phyloP scores from a whole-genome alignment of 1,284 basidiomycete species.

The Naganishia albida region DNA sequence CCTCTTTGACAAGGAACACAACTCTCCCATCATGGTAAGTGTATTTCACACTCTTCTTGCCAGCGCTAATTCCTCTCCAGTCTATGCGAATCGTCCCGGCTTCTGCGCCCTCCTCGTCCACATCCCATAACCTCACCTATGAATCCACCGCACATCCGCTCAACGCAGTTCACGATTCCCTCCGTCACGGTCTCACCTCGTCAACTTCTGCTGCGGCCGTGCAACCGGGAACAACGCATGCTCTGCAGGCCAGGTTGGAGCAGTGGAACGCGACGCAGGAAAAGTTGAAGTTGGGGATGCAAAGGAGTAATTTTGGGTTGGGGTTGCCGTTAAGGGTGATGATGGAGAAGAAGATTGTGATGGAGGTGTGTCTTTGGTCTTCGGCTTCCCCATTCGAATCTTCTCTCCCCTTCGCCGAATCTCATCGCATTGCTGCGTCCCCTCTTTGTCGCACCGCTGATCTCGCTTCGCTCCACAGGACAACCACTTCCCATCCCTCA shows the following conservation, averaged over 20 bases:
- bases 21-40: background rate
- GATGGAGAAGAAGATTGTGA: constrained; percentile 91
- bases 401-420: background rate
- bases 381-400: constrained; percentile 33
- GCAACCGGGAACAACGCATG: constrained; percentile 38
- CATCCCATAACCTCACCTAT: constrained; percentile 12
- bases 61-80: background rate
- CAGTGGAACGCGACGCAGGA: constrained; percentile 95
- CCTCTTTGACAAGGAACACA: background rate
- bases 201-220: constrained; percentile 3
- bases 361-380: constrained; percentile 60
- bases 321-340: constrained; percentile 82
- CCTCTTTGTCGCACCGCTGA: too few relatives aligned
- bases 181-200: constrained; percentile 11
- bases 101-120: constrained; percentile 8
- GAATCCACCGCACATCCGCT: constrained; percentile 12
- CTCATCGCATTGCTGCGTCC: too few relatives aligned
- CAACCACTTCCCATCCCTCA: constrained; percentile 37
- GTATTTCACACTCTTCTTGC: background rate
- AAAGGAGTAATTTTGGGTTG: constrained; percentile 81
- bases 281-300: constrained; percentile 78
- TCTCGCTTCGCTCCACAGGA: constrained; percentile 23
- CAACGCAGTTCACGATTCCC: constrained; percentile 21
- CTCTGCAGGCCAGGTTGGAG: constrained; percentile 50
- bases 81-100: constrained; percentile 21